Evolutionary conservation across 1,284 basidiomycete species (phyloP), one percentile per base, ranked within the genome.

Genomic region (Cryptococcus neoformans): DNA sequence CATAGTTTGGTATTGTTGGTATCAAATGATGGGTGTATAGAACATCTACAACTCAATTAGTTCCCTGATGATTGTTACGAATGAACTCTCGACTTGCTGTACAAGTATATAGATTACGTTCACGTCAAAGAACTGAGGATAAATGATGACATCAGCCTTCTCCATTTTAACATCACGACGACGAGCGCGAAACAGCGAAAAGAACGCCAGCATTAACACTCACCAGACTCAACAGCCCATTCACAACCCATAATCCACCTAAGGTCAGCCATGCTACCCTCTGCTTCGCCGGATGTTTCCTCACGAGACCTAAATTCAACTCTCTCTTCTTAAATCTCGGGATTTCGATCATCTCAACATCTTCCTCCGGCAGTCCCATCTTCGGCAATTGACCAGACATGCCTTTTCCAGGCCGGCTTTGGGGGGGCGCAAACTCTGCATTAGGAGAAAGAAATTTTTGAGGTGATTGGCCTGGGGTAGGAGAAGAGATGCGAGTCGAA

Each of bases 311-410:
- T 16, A 74, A 51, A 52, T 74, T 73, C 52, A 74, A 51, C 50
- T 69, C 68, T 16, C 60, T 53, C 48, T 64, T 67, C 60, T 72
- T 73, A 59, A 74, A 74, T 12, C 73, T 51, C 5, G 73, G 73
- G n/a, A 74, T 74, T 62, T 74, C 73, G 3, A 74, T 57, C 50
- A 67, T 41, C 4, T 59, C 62, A 2, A 44, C 49, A 36, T 55
- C 59, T 10, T 46, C 52, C 51, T 38, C 44, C 16, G 39, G 58
- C 10, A 47, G 41, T 16, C 53, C 58, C 34, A 45, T 45, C 36
- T 35, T 12, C n/a, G 48, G 11, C 7, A 49, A 14, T 8, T 34
- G 36, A 34, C 48, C 37, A 16, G 48, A 38, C 46, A 47, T 35
- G 28, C 28, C 28, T 28, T 28, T 28, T 28, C 28, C 4, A 28